These are phyloP conservation scores for Hebeloma cylindrosporum DNA, from an alignment of 768 basidiomycete species.

Conservation along the genomic window DNA sequence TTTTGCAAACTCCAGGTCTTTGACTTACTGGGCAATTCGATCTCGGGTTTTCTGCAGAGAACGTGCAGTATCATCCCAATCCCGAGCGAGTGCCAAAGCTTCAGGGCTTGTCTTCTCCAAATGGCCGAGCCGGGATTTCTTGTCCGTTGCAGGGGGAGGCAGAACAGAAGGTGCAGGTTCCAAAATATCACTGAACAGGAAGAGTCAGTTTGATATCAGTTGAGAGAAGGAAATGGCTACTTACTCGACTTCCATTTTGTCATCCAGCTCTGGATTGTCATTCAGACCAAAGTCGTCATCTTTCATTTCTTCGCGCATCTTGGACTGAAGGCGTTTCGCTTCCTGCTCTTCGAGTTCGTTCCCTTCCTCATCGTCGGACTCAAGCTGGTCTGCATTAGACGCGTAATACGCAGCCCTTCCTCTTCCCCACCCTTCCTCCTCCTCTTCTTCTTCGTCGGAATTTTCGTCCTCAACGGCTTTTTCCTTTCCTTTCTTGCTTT, in stretches of 20 bases:
- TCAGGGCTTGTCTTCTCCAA: conserved; percentile 78
- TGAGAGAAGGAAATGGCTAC: conserved; percentile 15
- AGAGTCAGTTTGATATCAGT: not conserved
- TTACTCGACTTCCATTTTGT: conserved; percentile 32
- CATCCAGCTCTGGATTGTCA: conserved; percentile 48
- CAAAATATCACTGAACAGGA: conserved; percentile 32
- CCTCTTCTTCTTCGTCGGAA: conserved; percentile 35
- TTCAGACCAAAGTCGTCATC: conserved; percentile 86
- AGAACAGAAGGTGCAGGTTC: conserved; percentile 37
- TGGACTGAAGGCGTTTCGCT: conserved; percentile 74
- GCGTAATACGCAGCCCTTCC: conserved; percentile 83
- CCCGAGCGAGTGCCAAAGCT: conserved; percentile 75
- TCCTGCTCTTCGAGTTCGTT: conserved; percentile 88
- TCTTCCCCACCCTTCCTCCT: conserved; percentile 73
- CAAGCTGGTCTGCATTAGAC: conserved; percentile 77
- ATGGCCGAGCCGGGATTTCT: conserved; percentile 57
- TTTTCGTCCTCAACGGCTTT: conserved; percentile 30
- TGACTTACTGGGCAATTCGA: conserved; percentile 54
- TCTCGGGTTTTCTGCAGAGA: conserved; percentile 51
- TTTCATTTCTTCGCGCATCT: conserved; percentile 64
- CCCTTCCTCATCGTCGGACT: conserved; percentile 87
- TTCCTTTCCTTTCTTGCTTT: conserved; percentile 25
- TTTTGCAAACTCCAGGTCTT: not conserved
- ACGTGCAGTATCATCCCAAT: conserved; percentile 74
- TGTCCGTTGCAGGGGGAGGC: conserved; percentile 52